A percentile compares a stretch with the other conserved stretches of the same genome.
phyloP scores from a whole-genome alignment of 2,329 filamentous ascomycete species.

The Colletotrichum chrysophilum region DNA sequence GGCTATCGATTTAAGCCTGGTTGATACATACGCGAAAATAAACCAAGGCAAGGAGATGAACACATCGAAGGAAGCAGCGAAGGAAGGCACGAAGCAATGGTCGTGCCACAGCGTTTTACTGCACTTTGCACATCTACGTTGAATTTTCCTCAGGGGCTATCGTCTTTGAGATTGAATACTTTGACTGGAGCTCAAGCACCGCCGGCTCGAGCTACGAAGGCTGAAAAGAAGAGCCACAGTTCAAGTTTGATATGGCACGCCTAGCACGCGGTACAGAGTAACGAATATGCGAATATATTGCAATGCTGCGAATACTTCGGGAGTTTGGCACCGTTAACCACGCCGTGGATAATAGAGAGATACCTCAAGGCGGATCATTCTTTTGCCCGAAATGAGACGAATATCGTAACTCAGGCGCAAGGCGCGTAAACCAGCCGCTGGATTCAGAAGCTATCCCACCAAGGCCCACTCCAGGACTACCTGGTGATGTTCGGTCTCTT shows the following conservation, averaged over 20 bases:
- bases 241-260: background rate
- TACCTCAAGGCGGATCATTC: background rate
- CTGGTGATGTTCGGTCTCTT: background rate
- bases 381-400: background rate
- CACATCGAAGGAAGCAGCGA: background rate
- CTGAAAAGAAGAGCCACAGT: background rate
- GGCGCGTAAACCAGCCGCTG: background rate
- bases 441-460: background rate
- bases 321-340: background rate
- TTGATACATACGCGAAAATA: rapidly evolving
- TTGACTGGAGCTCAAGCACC: background rate
- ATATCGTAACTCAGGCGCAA: background rate
- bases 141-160: background rate
- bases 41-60: background rate
- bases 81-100: background rate
- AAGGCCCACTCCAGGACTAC: background rate
- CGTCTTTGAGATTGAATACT: background rate
- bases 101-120: background rate
- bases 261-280: background rate
- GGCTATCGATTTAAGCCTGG: background rate
- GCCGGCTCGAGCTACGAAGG: background rate
- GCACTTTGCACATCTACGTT: background rate
- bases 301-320: background rate
- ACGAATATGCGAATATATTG: background rate
- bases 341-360: background rate